Percentiles rank a stretch among this genome's conserved stretches.
Evolutionary conservation across 2,329 filamentous ascomycete species (phyloP).

Genomic region (Zymoseptoria tritici): DNA sequence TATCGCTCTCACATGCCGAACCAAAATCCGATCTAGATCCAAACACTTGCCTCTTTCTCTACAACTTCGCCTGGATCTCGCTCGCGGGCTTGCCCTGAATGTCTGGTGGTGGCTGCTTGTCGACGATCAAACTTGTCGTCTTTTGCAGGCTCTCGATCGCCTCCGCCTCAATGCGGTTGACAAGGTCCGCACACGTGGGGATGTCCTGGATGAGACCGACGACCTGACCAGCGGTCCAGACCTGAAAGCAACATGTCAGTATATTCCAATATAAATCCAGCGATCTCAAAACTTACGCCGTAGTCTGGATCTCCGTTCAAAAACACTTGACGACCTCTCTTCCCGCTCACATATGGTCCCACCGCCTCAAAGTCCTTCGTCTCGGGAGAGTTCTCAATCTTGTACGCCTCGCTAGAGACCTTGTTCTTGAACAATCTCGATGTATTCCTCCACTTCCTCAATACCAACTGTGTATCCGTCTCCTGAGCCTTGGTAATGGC

Average conservation of each 20-base stretch:
- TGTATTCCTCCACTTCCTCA: conserved; percentile 91
- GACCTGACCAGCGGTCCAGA: conserved; percentile 96
- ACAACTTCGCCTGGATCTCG: conserved; percentile 18
- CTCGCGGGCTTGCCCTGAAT: conserved; percentile 24
- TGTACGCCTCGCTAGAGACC: conserved; percentile 69
- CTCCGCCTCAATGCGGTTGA: conserved; percentile 41
- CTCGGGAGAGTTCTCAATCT: conserved; percentile 73
- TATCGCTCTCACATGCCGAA: too few relatives aligned
- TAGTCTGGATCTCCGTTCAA: conserved; percentile 83
- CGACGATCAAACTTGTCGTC: conserved; percentile 33
- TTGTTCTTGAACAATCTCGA: conserved; percentile 84
- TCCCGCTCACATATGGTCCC: conserved; percentile 77
- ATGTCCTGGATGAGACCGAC: conserved; percentile 56
- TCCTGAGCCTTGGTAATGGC: conserved; percentile 82
- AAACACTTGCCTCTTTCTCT: conserved; percentile 1
- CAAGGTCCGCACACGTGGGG: conserved; percentile 40
- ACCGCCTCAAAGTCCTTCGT: conserved; percentile 87
- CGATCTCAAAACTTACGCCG: conserved; percentile 56
- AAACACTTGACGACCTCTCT: conserved; percentile 86
- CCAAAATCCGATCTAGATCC: neutral
- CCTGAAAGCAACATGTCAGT: conserved; percentile 43
- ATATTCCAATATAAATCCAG: neutral
- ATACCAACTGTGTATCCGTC: conserved; percentile 80
- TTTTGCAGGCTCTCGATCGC: conserved; percentile 37
- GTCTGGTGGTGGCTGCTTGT: conserved; percentile 29